Evolutionary conservation across 164 flowering plant species (phyloP).

Genomic region (Vitis labrusca): DNA sequence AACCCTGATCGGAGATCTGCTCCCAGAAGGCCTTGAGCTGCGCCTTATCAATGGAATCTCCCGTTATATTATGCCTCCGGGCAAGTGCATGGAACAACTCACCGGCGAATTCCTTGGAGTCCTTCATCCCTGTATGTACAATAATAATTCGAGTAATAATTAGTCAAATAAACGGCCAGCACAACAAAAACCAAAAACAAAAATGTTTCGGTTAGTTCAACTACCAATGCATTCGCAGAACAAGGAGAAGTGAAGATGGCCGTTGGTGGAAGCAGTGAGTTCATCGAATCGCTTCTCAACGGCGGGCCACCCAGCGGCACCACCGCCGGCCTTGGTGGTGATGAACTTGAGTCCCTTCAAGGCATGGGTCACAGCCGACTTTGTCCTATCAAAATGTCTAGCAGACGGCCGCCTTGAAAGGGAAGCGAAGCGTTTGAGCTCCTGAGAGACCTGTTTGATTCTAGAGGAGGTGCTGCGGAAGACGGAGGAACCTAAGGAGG

Average conservation of each 20-base stretch:
- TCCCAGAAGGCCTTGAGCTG: constrained; percentile 44
- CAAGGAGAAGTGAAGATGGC: constrained; percentile 30
- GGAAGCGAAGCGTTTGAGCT: constrained; percentile 55
- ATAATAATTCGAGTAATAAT: not conserved
- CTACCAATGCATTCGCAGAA: constrained; percentile 50
- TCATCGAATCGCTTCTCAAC: constrained; percentile 37
- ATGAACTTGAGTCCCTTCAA: constrained; percentile 86
- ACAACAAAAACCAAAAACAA: not conserved
- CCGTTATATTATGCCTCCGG: constrained; percentile 21
- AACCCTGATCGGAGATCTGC: constrained; percentile 50
- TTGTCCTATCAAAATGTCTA: constrained; percentile 51
- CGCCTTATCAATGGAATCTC: constrained; percentile 31
- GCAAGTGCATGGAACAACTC: constrained; percentile 39
- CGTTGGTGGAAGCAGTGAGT: constrained; percentile 29
- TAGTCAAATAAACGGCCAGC: too few species aligned
- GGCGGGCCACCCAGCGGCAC: constrained; percentile 63
- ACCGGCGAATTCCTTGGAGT: constrained; percentile 43
- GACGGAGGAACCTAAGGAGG: constrained; percentile 39
- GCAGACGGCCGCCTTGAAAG: constrained; percentile 24
- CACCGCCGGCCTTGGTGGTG: constrained; percentile 56
- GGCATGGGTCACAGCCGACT: constrained; percentile 85
- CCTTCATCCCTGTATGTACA: constrained; percentile 40
- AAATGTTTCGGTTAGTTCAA: not conserved
- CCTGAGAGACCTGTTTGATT: constrained; percentile 62
- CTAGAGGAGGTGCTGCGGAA: constrained; percentile 40